phyloP scores from a whole-genome alignment of 2,329 filamentous ascomycete species.

The Escovopsis sp. region DNA sequence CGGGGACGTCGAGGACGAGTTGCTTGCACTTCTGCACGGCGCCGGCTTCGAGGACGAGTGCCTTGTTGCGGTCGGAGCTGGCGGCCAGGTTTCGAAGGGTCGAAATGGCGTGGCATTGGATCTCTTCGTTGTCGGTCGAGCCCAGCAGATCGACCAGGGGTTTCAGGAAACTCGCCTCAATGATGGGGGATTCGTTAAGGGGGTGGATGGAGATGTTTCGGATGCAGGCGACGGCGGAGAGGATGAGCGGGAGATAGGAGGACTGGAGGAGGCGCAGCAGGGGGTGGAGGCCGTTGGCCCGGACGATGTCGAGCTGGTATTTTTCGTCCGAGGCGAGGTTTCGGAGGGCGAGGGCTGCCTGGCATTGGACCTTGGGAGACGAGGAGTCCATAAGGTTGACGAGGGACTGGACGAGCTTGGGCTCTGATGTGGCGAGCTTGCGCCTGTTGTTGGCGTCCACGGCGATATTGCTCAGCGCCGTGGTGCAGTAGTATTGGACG shows the following conservation, averaged over 20 bases:
- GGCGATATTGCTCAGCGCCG: slow-evolving; percentile 94
- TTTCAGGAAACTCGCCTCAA: slow-evolving; percentile 90
- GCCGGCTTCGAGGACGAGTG: slow-evolving; percentile 88
- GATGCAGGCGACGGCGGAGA: slow-evolving; percentile 95
- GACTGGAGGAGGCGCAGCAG: slow-evolving; percentile 84
- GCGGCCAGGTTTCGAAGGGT: slow-evolving; percentile 90
- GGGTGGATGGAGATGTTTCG: slow-evolving; percentile 98
- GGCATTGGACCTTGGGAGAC: slow-evolving; percentile 94
- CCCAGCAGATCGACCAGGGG: slow-evolving; percentile 87
- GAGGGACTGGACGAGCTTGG: slow-evolving; percentile 80
- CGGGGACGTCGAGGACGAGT: slow-evolving; percentile 78
- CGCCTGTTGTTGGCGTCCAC: slow-evolving; percentile 85
- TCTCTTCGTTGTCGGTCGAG: slow-evolving; percentile 95
- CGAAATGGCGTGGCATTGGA: slow-evolving; percentile 96
- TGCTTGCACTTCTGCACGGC: slow-evolving; percentile 99
- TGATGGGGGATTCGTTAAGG: slow-evolving; percentile 94
- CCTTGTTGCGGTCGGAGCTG: slow-evolving; percentile 95
- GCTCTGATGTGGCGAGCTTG: slow-evolving; percentile 79
- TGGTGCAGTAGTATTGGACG: slow-evolving; percentile 98
- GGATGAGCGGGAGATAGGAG: slow-evolving; percentile 86
- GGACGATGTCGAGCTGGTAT: slow-evolving; percentile 95
- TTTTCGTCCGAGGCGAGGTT: slow-evolving; percentile 97
- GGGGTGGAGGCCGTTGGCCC: slow-evolving; percentile 69
- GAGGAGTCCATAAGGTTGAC: slow-evolving; percentile 96
- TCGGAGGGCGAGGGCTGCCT: slow-evolving; percentile 82